phyloP scores from a whole-genome alignment of 495 filamentous ascomycete genomes.

The Penicillium soppii region DNA sequence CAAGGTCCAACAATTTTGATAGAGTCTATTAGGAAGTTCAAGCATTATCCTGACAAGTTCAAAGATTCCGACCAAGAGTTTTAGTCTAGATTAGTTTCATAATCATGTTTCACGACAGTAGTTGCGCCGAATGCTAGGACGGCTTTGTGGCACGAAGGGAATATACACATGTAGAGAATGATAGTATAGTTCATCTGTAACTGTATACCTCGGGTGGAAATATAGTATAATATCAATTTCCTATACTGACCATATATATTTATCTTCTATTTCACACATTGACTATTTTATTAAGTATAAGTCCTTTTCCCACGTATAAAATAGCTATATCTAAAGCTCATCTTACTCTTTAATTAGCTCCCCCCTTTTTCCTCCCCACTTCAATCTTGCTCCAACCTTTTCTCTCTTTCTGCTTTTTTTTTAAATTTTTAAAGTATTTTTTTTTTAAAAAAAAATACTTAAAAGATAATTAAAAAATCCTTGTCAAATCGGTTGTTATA shows the following conservation, averaged over 20 bases:
- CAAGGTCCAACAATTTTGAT: neutral
- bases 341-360: conserved; percentile 4
- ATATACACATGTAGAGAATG: too few relatives aligned
- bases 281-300: neutral
- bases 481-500: conserved; percentile 10
- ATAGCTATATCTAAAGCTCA: too few relatives aligned
- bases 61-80: too few relatives aligned
- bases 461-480: too few relatives aligned
- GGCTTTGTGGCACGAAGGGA: neutral
- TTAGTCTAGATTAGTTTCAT: neutral
- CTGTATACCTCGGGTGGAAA: too few relatives aligned
- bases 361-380: conserved; percentile 4
- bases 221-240: too few relatives aligned
- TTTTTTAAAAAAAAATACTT: too few relatives aligned
- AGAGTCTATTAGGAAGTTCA: neutral
- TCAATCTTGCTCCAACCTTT: conserved; percentile 5
- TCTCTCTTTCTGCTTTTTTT: neutral
- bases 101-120: conserved; percentile 1
- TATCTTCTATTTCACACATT: too few relatives aligned
- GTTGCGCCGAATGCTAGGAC: conserved; percentile 1
- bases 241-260: too few relatives aligned
- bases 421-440: neutral
- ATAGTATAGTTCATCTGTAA: too few relatives aligned
- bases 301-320: too few relatives aligned
- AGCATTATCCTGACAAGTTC: neutral